phyloP scores from a whole-genome alignment of 73 alveolate genomes.

The Urostyla sp. region DNA sequence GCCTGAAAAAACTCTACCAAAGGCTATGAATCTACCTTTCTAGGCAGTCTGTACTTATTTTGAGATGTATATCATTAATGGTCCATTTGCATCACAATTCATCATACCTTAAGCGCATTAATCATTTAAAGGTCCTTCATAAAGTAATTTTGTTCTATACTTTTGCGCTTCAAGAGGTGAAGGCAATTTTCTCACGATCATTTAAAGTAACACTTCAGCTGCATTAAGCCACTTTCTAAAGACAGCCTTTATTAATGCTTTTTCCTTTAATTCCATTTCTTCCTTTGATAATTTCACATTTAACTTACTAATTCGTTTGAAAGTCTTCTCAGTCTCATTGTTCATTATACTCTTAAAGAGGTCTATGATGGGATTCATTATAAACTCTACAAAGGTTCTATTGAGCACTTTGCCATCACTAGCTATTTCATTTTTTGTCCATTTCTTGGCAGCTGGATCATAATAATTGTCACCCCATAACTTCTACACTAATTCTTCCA shows the following conservation, averaged over 20 bases:
- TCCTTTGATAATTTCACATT: constrained; percentile 71
- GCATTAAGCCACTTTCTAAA: constrained; percentile 93
- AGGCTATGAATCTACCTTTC: constrained; percentile 87
- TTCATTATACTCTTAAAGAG: constrained; percentile 74
- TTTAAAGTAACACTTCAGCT: constrained; percentile 88
- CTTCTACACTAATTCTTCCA: constrained; percentile 64
- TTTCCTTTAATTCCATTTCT: constrained; percentile 72
- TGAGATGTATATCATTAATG: constrained; percentile 95
- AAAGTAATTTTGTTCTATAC: constrained; percentile 86
- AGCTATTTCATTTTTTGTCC: constrained; percentile 13
- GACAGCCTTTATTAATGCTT: constrained; percentile 72
- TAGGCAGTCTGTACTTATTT: constrained; percentile 94
- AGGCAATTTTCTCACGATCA: constrained; percentile 91
- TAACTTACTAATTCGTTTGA: constrained; percentile 66
- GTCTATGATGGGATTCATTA: constrained; percentile 85
- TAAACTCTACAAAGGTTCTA: constrained; percentile 91
- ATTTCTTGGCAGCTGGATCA: constrained; percentile 70
- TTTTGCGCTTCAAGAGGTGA: constrained; percentile 93
- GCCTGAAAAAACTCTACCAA: constrained; percentile 73
- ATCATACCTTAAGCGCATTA: constrained; percentile 89
- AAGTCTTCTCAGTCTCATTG: constrained; percentile 58
- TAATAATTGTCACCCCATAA: constrained; percentile 94
- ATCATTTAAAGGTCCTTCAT: constrained; percentile 95
- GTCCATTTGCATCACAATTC: constrained; percentile 97
- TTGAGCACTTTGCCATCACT: constrained; percentile 64